Base-by-base conservation (phyloP, 208 protist species). In the Acanthamoeba pearcei region DNA sequence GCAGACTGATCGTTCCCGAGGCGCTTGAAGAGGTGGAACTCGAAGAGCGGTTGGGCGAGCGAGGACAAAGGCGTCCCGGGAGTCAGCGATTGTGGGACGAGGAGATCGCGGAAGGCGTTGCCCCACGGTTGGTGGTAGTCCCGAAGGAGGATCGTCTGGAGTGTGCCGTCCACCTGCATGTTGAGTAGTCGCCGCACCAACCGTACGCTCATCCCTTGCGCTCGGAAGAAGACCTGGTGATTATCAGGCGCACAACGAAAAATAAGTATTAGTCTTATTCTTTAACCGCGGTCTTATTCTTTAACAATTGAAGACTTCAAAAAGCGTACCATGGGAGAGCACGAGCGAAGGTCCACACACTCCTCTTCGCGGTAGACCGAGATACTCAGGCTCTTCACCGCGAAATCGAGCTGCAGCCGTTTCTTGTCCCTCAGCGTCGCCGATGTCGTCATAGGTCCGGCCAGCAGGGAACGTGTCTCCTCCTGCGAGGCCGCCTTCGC, bases 111-210 rank as follows among this genome's bases (percentile, higher is more conserved):
- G 42, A 72, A 91, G 24, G 83, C 51, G 29, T 62, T 29, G 53
- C 83, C 83, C 83, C 83, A 91, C 17, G 19, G 29, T 51, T 91
- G 83, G 19, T 72, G 62, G 55, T 91, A 46, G 38, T 91, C 83
- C n/a, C 38, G 57, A 27, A 91, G 27, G 35, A 72, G 51, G 35
- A 91, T 35, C 51, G 62, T 68, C 51, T 91, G 83, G 29, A 91
- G 35, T n/a, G 53, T 42, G 32, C 83, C 83, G 15, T 62, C 29
- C 24, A 68, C 29, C 55, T 72, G 29, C 83, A 68, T 51, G 5
- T 91, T 46, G 46, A 68, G 38, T 27, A 51, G 57, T 24, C 83
- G 83, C 51, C 62, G 53, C 29, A 91, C 62, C 27, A 91, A 70
- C 10, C 83, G 83, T 46, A 68, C 62, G 15, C 13, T 35, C 83